Conservation (phyloP, 495 filamentous ascomycete species). For the Oidiodendron maius region DNA sequence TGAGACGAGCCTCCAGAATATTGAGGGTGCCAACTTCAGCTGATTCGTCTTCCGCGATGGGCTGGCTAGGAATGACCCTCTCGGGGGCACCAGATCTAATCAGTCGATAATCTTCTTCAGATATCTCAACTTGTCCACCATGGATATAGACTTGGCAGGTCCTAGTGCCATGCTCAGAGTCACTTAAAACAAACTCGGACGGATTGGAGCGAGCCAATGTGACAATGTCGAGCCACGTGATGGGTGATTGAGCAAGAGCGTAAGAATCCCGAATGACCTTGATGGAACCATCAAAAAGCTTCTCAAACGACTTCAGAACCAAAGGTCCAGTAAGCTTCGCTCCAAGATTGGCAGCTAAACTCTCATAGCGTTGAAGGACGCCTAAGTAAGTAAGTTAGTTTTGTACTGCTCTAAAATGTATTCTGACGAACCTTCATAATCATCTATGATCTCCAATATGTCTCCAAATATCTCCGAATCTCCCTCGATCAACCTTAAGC, state of each 20-base stretch:
- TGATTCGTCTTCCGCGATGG: conserved; percentile 79
- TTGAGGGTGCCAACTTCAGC: conserved; percentile 79
- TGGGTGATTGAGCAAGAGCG: conserved; percentile 51
- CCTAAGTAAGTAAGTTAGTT: too few relatives aligned
- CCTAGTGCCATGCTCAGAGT: conserved; percentile 57
- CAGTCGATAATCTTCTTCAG: conserved; percentile 78
- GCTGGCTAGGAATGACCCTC: conserved; percentile 76
- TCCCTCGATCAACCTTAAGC: conserved; percentile 38
- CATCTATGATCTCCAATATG: conserved; percentile 58
- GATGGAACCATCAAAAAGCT: conserved; percentile 76
- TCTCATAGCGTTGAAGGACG: conserved; percentile 78
- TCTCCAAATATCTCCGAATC: conserved; percentile 38
- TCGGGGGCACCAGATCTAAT: conserved; percentile 77
- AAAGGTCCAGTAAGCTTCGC: conserved; percentile 78
- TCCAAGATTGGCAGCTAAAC: conserved; percentile 77
- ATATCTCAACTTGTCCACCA: conserved; percentile 76
- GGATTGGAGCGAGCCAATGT: conserved; percentile 78
- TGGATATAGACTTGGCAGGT: conserved; percentile 79
- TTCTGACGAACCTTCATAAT: conserved; percentile 60
- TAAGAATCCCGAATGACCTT: conserved; percentile 45
- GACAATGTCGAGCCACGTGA: conserved; percentile 81
- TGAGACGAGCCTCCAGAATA: conserved; percentile 71
- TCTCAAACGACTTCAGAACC: conserved; percentile 77
- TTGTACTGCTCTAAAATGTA: too few relatives aligned
- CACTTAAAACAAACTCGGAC: conserved; percentile 68